phyloP scores from a whole-genome alignment of 2,329 filamentous ascomycete genomes.

The Orbilia blumenaviensis region DNA sequence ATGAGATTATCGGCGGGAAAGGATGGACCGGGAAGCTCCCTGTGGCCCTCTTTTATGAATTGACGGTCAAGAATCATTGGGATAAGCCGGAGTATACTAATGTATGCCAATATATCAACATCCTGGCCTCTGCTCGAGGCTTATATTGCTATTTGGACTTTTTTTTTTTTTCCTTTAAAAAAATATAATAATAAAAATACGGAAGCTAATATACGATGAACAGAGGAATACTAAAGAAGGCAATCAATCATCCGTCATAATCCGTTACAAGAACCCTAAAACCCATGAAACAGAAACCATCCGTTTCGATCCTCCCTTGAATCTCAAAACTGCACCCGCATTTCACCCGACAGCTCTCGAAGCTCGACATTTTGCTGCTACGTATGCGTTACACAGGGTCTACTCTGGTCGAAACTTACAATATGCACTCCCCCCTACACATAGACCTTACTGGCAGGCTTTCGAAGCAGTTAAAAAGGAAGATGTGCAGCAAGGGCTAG shows the following conservation, averaged over 20 bases:
- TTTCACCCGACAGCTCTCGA: conserved; percentile 83
- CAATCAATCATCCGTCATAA: conserved; percentile 80
- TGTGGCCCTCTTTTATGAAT: conserved; percentile 66
- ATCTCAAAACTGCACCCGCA: conserved; percentile 70
- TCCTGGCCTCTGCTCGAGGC: not conserved
- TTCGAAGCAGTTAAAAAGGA: conserved; percentile 83
- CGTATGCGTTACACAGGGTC: conserved; percentile 88
- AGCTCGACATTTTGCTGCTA: conserved; percentile 90
- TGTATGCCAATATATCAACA: conserved; percentile 63
- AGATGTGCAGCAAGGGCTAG: conserved; percentile 79
- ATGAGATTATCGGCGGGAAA: conserved; percentile 88
- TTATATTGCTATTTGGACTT: not conserved
- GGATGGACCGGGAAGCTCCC: conserved; percentile 98
- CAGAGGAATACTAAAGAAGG: conserved; percentile 75
- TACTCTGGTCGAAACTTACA: conserved; percentile 96
- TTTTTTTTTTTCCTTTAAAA: not conserved
- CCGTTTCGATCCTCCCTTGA: conserved; percentile 72
- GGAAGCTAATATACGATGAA: not conserved
- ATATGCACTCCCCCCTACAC: conserved; percentile 89
- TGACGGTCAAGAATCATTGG: conserved; percentile 79
- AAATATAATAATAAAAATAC: not conserved
- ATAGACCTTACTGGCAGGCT: conserved; percentile 89
- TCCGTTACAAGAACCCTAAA: conserved; percentile 79
- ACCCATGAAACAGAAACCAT: conserved; percentile 79
- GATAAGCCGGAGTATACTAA: conserved; percentile 91